Base-by-base conservation (phyloP, 768 basidiomycete species). In the Boletus rubescentipes region DNA sequence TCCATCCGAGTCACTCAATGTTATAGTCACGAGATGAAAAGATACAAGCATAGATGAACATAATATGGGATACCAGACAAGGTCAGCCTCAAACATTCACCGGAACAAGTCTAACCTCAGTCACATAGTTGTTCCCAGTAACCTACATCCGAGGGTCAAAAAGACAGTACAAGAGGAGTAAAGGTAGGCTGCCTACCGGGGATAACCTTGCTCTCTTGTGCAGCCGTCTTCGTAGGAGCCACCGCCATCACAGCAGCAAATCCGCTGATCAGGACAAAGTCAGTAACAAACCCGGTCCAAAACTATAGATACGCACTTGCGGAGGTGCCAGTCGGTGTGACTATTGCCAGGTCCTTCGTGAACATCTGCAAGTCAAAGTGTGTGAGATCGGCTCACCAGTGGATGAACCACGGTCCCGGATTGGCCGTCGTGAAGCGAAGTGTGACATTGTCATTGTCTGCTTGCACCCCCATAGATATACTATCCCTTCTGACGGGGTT, bases 351-450 rank as follows among this genome's bases (percentile, higher is more conserved):
- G 16, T 18, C 26, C 14, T 4, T 6, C 26, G 26, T 26, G 26
- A 26, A 26, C 26, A 6, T 26, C 26, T 26, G 26, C 26, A 26
- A 3, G 6, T 26, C 26, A 4, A 26, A 26, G 26, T 11, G 9
- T 6, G 11, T 5, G 26, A 47, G n/a, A 29, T 12, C 9, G 10
- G 51, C 62, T 47, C 36, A 65, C 60, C 64, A 65, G 15, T 65
- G 64, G 15, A 65, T n/a, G 36, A 62, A 40, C 63, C 55, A 65
- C 11, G 63, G 60, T 1, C 62, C 60, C 0, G 85, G 77, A 65
- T 88, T 89, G 64, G 88, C 80, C 0, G 86, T 84, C 16, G 62
- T 65, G 73, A 86, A 89, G 10, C 85, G 79, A 29, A 89, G 73
- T 0, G 79, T 80, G 16, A 80, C 75, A 12, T 66, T 67, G 41